phyloP scores from a whole-genome alignment of 2,329 filamentous ascomycete species.

The Pseudocercospora crystallina region DNA sequence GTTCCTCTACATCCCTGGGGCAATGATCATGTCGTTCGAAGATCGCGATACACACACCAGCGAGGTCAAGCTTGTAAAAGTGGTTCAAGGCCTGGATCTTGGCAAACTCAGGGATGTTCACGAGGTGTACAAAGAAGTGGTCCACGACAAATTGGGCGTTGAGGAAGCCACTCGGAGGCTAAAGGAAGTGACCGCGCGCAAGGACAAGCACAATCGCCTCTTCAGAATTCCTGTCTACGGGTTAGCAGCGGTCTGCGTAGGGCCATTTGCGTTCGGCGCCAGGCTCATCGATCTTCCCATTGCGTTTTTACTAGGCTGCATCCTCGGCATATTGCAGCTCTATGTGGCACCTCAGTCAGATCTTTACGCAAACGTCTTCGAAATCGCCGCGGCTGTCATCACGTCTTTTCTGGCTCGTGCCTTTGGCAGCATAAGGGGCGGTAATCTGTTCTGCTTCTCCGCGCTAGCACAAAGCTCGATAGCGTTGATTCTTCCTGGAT shows the following conservation, averaged over 20 bases:
- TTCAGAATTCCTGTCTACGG: conserved; percentile 67
- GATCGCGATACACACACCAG: conserved; percentile 71
- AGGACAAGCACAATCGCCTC: conserved; percentile 53
- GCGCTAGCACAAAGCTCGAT: conserved; percentile 53
- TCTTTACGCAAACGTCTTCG: conserved; percentile 59
- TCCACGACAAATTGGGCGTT: conserved; percentile 71
- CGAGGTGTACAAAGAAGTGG: conserved; percentile 76
- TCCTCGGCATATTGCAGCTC: conserved; percentile 73
- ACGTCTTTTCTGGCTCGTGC: conserved; percentile 52
- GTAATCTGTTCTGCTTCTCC: conserved; percentile 51
- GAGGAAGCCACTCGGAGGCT: conserved; percentile 67
- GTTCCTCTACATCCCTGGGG: conserved; percentile 85
- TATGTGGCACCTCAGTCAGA: conserved; percentile 72
- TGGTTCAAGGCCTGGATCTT: conserved; percentile 68
- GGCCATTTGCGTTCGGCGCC: conserved; percentile 76
- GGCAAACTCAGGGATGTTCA: conserved; percentile 73
- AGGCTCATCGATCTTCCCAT: conserved; percentile 76
- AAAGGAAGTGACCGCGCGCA: conserved; percentile 60
- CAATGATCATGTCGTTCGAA: conserved; percentile 92
- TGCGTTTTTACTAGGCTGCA: conserved; percentile 71
- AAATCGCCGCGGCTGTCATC: conserved; percentile 50
- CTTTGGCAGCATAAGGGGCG: conserved; percentile 47
- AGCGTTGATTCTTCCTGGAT: conserved; percentile 52
- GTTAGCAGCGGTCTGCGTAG: conserved; percentile 71
- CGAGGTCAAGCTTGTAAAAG: conserved; percentile 74